Conservation (phyloP, 345 rosid species). For the Eucalyptus grandis region DNA sequence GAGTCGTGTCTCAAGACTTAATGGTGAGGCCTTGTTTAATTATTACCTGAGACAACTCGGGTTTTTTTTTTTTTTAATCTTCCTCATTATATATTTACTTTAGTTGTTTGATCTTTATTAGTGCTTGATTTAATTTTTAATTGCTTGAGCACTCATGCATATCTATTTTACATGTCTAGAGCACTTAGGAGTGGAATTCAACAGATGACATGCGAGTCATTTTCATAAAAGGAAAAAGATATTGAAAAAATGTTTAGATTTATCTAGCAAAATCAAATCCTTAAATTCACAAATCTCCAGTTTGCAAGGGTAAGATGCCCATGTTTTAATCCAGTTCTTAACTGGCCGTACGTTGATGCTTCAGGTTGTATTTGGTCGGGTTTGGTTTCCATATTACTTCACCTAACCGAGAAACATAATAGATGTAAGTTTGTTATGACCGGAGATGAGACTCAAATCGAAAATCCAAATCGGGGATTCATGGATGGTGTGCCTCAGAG, state of each 20-base stretch:
- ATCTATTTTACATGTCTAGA: background rate
- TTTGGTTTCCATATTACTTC: background rate
- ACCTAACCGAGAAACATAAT: background rate
- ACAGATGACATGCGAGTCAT: background rate
- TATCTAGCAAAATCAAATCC: background rate
- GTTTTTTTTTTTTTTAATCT: too few relatives aligned
- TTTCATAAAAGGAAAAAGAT: too few relatives aligned
- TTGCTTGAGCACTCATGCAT: background rate
- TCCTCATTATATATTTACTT: background rate
- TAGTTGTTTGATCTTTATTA: background rate
- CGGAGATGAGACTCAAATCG: accelerated
- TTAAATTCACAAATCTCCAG: background rate
- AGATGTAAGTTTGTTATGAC: background rate
- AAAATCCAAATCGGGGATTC: background rate
- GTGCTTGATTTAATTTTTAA: background rate
- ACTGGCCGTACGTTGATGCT: background rate
- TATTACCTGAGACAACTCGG: background rate
- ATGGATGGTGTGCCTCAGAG: background rate
- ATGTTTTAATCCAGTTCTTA: background rate
- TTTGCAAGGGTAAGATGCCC: background rate
- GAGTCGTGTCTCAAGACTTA: background rate
- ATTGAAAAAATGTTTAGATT: too few relatives aligned
- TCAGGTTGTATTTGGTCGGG: background rate
- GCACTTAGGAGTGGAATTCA: background rate
- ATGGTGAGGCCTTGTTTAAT: background rate